Evolutionary conservation across 75 land plant genomes (phyloP), one percentile per base, ranked within the genome.

Genomic region (Gnetum montanum): DNA sequence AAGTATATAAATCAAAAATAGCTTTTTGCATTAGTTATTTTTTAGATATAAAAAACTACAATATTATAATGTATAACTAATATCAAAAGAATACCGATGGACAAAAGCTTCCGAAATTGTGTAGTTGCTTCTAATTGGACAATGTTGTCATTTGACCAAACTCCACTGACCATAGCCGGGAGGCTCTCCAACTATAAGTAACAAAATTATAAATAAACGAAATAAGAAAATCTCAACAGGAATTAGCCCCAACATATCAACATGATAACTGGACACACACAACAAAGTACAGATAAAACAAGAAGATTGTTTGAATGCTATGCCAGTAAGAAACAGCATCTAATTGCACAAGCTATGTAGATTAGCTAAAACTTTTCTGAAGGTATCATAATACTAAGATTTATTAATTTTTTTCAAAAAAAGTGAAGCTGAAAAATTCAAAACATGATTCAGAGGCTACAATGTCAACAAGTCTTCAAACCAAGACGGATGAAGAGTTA

Each of bases 81-180:
- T n/a, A n/a, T n/a, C n/a, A n/a, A n/a, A n/a, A n/a, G n/a, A n/a
- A 50, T 74, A 87, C 92, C 92, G 20, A 84, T 84, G 3, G 93
- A 85, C 13, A 88, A 76, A 23, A 88, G 69, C 58, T 86, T 86
- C 6, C 94, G 68, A 53, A 88, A 88, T 60, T 88, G 86, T 2
- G 91, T 88, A 18, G 95, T 89, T 12, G 86, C 84, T 36, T 89
- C 92, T 4, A 86, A 56, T 65, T 89, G 95, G 37, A 63, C 36
- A 3, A 19, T 36, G 13, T 59, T 48, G 43, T 89, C 79, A 18
- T 83, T 80, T 0, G 86, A 73, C 52, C 61, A 69, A 13, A 81
- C 85, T 8, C 85, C 85, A 6, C 73, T 41, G 4, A 83, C 73
- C 81, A 83, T 67, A 0, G 71, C 72, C 25, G 86, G 80, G 28